These are phyloP conservation scores for Solanum ossicruentum DNA, from an alignment of 257 asterid genomes.

Conservation along the genomic window DNA sequence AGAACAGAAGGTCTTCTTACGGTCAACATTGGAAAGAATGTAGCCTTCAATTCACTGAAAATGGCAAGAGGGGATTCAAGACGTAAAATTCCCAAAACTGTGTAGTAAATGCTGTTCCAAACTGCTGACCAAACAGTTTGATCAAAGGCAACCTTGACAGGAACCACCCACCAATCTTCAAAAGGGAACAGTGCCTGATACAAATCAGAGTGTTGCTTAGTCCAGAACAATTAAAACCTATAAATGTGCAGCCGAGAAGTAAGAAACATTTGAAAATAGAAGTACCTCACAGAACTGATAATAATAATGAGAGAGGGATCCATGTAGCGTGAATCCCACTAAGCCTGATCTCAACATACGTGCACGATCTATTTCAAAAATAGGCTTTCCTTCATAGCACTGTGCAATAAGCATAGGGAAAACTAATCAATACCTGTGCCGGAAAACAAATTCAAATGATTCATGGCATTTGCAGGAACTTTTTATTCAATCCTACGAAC, in stretches of 20 bases:
- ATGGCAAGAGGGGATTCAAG: constrained; percentile 56
- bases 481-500: constrained; percentile 16
- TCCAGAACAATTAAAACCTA: not conserved
- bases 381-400: constrained; percentile 89
- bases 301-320: constrained; percentile 85
- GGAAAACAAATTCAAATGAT: not conserved
- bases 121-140: constrained; percentile 74
- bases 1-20: constrained; percentile 32
- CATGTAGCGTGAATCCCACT: constrained; percentile 64
- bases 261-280: not conserved
- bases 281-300: constrained; percentile 80
- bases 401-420: constrained; percentile 12
- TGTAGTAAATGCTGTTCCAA: constrained; percentile 80
- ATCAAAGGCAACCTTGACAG: constrained; percentile 71
- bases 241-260: not conserved
- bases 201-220: not conserved
- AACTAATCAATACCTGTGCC: not conserved
- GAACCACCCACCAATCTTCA: constrained; percentile 92
- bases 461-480: not conserved
- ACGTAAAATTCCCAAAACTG: constrained; percentile 56
- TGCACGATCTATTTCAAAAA: constrained; percentile 63
- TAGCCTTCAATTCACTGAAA: constrained; percentile 50
- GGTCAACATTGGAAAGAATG: constrained; percentile 76
- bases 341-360: constrained; percentile 76
- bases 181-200: constrained; percentile 70